A percentile compares a stretch with the other conserved stretches of the same genome.
Evolutionary conservation across 1,284 basidiomycete species (phyloP).

Genomic region (Testicularia cyperi): DNA sequence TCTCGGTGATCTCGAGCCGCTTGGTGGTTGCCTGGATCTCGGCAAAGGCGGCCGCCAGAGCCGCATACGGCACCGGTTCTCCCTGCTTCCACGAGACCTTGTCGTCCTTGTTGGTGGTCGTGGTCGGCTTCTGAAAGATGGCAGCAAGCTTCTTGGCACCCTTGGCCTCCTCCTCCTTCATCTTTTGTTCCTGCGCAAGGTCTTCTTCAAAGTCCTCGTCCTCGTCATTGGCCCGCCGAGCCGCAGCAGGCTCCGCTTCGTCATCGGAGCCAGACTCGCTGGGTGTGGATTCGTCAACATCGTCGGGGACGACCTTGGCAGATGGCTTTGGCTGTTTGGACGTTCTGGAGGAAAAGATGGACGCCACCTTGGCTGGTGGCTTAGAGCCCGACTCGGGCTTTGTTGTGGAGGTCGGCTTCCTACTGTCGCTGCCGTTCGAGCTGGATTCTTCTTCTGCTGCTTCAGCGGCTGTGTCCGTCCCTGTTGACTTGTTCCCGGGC

Average conservation of each 20-base stretch:
- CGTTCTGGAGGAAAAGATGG: slow-evolving; percentile 17
- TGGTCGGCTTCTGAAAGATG: slow-evolving; percentile 39
- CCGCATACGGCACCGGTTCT: slow-evolving; percentile 85
- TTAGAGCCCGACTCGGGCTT: too few species aligned
- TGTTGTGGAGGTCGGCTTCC: too few species aligned
- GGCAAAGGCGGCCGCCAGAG: slow-evolving; percentile 82
- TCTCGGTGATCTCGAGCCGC: slow-evolving; percentile 85
- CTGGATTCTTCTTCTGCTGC: slow-evolving; percentile 1
- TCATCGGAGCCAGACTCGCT: slow-evolving; percentile 45
- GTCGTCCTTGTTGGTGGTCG: too few species aligned
- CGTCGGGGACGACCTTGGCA: slow-evolving; percentile 38
- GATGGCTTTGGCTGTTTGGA: slow-evolving; percentile 2
- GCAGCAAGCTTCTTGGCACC: slow-evolving; percentile 38
- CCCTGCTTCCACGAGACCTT: slow-evolving; percentile 74
- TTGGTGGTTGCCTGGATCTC: slow-evolving; percentile 94
- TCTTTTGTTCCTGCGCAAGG: slow-evolving; percentile 22
- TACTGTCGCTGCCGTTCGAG: neutral
- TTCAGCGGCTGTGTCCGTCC: too few species aligned
- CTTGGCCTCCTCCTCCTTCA: slow-evolving; percentile 37
- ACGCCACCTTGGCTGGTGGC: slow-evolving; percentile 10
- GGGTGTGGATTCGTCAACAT: slow-evolving; percentile 2
- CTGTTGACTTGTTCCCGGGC: too few species aligned
- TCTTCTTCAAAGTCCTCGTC: slow-evolving; percentile 49
- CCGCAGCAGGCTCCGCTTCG: slow-evolving; percentile 40
- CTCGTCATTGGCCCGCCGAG: slow-evolving; percentile 6